Evolutionary conservation across 2,329 filamentous ascomycete species (phyloP).

Genomic region (Rhynchosporium agropyri): DNA sequence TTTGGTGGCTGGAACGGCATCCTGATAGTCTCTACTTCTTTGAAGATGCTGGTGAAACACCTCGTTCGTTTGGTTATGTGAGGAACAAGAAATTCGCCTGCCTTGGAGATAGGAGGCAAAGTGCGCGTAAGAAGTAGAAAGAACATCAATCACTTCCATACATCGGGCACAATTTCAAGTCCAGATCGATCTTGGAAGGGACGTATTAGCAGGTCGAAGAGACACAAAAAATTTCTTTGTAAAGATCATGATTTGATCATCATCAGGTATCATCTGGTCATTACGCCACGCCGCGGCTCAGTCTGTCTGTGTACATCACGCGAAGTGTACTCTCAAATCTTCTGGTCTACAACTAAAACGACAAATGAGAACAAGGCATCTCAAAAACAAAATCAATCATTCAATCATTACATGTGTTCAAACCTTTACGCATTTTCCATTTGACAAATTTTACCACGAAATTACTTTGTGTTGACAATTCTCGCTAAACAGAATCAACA

Average conservation of each 20-base stretch:
- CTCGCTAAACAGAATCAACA: conserved; percentile 1
- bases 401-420: not conserved
- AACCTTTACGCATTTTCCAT: too few relatives aligned
- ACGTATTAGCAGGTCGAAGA: too few relatives aligned
- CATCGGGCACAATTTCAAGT: too few relatives aligned
- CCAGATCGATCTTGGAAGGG: too few relatives aligned
- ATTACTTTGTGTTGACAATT: not conserved
- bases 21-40: not conserved
- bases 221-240: too few relatives aligned
- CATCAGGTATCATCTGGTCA: too few relatives aligned
- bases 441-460: not conserved
- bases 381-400: not conserved
- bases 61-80: too few relatives aligned
- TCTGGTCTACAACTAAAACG: not conserved
- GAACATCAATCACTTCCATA: too few relatives aligned
- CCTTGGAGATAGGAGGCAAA: too few relatives aligned
- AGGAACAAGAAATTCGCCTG: too few relatives aligned
- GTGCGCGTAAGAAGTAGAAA: too few relatives aligned
- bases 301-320: not conserved
- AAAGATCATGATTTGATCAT: too few relatives aligned
- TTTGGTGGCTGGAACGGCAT: not conserved
- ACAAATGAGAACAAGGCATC: not conserved
- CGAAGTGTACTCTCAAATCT: not conserved
- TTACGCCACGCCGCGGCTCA: not conserved
- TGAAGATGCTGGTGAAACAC: not conserved